A percentile compares a stretch with the other conserved stretches of the same genome.
phyloP scores from a whole-genome alignment of 306 rosid genomes.

The Luffa aegyptiaca region DNA sequence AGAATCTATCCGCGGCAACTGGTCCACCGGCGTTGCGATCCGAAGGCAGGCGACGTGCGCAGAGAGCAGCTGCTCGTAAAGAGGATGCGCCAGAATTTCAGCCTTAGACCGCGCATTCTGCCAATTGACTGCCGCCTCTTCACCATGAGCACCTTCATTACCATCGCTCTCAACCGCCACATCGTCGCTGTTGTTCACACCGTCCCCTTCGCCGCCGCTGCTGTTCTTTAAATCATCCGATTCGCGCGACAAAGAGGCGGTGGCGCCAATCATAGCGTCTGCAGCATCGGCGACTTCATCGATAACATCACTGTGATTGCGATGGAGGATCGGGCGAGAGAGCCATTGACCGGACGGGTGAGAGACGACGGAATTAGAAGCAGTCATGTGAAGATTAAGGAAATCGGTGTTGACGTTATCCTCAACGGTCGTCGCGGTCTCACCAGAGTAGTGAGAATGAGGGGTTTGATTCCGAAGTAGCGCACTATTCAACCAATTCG shows the following conservation, averaged over 20 bases:
- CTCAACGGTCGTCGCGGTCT: conserved; percentile 14
- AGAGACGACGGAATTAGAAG: conserved; percentile 38
- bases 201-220: conserved; percentile 8
- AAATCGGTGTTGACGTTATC: conserved; percentile 34
- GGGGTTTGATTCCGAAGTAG: conserved; percentile 52
- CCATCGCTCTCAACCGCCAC: conserved; percentile 31
- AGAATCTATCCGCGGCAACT: conserved; percentile 89
- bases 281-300: conserved; percentile 36
- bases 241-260: conserved; percentile 36
- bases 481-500: conserved; percentile 96
- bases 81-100: conserved; percentile 68
- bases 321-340: conserved; percentile 53
- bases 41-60: conserved; percentile 85
- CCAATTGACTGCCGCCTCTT: conserved; percentile 50
- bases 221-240: conserved; percentile 37
- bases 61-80: conserved; percentile 74
- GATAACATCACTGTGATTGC: conserved; percentile 66
- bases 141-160: conserved; percentile 17
- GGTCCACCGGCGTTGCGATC: conserved; percentile 94
- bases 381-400: conserved; percentile 70
- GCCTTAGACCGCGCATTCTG: conserved; percentile 68
- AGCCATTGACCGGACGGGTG: conserved; percentile 71
- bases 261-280: conserved; percentile 44
- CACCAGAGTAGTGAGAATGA: conserved; percentile 38
- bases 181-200: conserved; percentile 29